phyloP scores from a whole-genome alignment of 2,329 filamentous ascomycete species.

The Colletotrichum neosansevieriae region DNA sequence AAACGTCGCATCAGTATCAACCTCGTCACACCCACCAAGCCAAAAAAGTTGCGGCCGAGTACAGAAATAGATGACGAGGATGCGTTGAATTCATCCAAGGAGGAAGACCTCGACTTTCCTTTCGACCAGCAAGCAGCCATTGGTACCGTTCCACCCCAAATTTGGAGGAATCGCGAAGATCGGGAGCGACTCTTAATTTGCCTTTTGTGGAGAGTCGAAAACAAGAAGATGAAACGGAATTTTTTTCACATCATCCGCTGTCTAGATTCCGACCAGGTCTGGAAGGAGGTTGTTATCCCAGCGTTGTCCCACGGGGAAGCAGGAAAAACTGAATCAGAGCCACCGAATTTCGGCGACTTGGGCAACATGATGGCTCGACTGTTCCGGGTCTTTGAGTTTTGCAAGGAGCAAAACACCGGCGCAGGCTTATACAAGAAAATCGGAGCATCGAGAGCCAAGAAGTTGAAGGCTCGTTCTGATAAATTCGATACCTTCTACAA shows the following conservation, averaged over 20 bases:
- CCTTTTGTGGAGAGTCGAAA: slow-evolving; percentile 45
- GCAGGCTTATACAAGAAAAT: slow-evolving; percentile 39
- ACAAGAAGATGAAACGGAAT: slow-evolving; percentile 36
- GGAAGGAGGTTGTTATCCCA: slow-evolving; percentile 45
- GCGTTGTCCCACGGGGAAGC: slow-evolving; percentile 27
- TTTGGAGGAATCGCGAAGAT: slow-evolving; percentile 44
- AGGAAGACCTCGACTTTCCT: slow-evolving; percentile 32
- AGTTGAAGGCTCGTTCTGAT: slow-evolving; percentile 43
- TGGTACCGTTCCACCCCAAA: slow-evolving; percentile 17
- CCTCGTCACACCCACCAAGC: slow-evolving; percentile 34
- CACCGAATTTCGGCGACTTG: not conserved
- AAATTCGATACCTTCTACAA: slow-evolving; percentile 48
- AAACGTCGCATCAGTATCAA: slow-evolving; percentile 5
- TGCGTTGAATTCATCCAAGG: not conserved
- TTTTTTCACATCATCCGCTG: slow-evolving; percentile 45
- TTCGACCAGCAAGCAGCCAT: slow-evolving; percentile 35
- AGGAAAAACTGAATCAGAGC: not conserved
- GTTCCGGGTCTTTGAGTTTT: slow-evolving; percentile 30
- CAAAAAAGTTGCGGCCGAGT: not conserved
- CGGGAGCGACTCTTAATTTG: slow-evolving; percentile 46
- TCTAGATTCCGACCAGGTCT: slow-evolving; percentile 42
- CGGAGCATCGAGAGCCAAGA: slow-evolving; percentile 20
- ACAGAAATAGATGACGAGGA: slow-evolving; percentile 6
- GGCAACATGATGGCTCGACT: slow-evolving; percentile 25
- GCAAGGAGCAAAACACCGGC: not conserved